Evolutionary conservation across 129 eudicot species (phyloP), one percentile per base, ranked within the genome.

Genomic region (Escallonia rubra): DNA sequence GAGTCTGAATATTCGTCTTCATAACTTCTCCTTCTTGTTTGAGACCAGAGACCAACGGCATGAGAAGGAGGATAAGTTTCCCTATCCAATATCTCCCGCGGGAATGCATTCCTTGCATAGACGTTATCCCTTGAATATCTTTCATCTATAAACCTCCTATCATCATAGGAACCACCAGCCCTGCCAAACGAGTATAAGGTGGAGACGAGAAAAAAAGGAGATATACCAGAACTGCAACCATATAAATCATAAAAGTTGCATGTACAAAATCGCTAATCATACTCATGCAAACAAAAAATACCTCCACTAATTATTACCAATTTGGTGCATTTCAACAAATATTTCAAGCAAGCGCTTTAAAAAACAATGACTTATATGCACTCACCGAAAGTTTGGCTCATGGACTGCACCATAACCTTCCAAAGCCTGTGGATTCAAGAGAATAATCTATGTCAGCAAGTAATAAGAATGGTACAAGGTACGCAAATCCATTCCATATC

Each of bases 401-500:
- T 90, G 93, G 61, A 73, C 89, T 66, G 87, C 87, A 68, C 89
- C 75, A 85, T 82, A 94, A 64, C 94, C 97, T 72, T 94, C 97
- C 69, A 80, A 82, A 79, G 97, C 99, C 99, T 94, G 99, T 87
- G 96, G 95, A 94, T 87, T 87, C 84, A 94, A 94, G 99, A 89
- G 79, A 94, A 85, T 82, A 94, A 87, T 86, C 80, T 78, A 82
- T 78, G 96, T 93, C 96, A 94, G 97, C 96, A 89, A 85, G 80
- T 74, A 80, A 81, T 78, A 90, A 81, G 86, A 78, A 94, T 81
- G 85, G 82, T 76, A 74, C 78, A 79, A 86, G 85, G 81, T 84
- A 85, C 75, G 90, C 74, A 80, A 89, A 82, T 76, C 94, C 87
- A 86, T 85, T 94, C 99, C 96, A 89, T 72, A 82, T 90, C 99